Conservation (phyloP, 768 basidiomycete genomes). For the Dioszegia aurantiaca region DNA sequence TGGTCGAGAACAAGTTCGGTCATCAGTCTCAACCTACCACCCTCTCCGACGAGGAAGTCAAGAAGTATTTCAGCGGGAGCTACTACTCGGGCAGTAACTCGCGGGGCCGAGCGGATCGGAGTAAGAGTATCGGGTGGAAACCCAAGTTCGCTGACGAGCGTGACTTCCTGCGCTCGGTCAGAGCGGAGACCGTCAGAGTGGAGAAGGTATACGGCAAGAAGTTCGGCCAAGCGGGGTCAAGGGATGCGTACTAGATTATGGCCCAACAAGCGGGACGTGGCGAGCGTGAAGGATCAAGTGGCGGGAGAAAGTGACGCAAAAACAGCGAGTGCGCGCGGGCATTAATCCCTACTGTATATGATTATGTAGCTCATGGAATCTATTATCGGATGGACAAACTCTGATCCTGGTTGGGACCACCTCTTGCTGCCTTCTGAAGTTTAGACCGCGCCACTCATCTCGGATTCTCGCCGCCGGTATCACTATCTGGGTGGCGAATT, state of each 20-base stretch:
- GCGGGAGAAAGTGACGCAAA: too few relatives aligned
- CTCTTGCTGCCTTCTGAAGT: too few relatives aligned
- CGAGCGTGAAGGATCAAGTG: too few relatives aligned
- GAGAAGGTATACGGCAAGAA: slow-evolving; percentile 30
- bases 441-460: too few relatives aligned
- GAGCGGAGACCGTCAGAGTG: slow-evolving; percentile 25
- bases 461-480: too few relatives aligned
- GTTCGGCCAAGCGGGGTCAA: slow-evolving; percentile 19
- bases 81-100: slow-evolving; percentile 41
- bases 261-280: too few relatives aligned
- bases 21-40: slow-evolving; percentile 35
- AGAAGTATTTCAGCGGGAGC: slow-evolving; percentile 46
- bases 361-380: too few relatives aligned
- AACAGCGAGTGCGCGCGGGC: too few relatives aligned
- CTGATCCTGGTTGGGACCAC: too few relatives aligned
- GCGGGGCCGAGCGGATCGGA: slow-evolving; percentile 36
- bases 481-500: too few relatives aligned
- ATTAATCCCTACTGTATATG: too few relatives aligned
- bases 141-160: slow-evolving; percentile 35
- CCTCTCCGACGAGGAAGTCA: slow-evolving; percentile 41
- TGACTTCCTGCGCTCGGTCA: slow-evolving; percentile 26
- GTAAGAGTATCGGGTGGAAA: slow-evolving; percentile 50
- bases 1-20: slow-evolving; percentile 32
- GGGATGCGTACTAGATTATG: slow-evolving; percentile 3
- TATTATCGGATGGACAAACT: too few relatives aligned